Evolutionary conservation across 202 grass and related monocot genomes (phyloP), one percentile per base, ranked within the genome.

Genomic region (Musa balbisiana): DNA sequence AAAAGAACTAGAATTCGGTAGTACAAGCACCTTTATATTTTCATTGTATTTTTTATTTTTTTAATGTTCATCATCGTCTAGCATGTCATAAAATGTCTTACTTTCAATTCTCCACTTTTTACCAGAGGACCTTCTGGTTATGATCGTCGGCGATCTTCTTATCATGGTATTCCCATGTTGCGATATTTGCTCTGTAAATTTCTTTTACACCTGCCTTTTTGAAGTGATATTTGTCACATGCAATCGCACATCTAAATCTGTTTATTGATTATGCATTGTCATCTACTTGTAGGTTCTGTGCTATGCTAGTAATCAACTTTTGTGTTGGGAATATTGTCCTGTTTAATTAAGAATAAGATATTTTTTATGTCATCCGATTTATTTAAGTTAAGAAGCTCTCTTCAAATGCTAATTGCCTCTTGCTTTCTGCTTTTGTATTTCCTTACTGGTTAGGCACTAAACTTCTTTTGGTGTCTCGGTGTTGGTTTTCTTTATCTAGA

Each of bases 1-100:
- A 81, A 1, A 73, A 92, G 94, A 84, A 16, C 81, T 77, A 86
- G 82, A 83, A 71, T 75, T 62, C 88, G 93, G 93, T 96, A 70
- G 16, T 58, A 3, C 62, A 24, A 8, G 13, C 15, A 21, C 55
- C 17, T 2, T 78, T 55, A 52, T 29, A 19, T 51, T 60, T 50
- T 63, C 10, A 64, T 8, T 59, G 43, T 29, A 10, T 52, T 49
- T 58, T 11, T 72, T 62, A 3, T 53, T 52, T 22, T 63, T 80
- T 60, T 69, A 17, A n/a, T n/a, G 43, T 29, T 29, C 4, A 27
- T 52, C 3, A 27, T 53, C 11, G 0, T 52, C 5, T 53, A 52
- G 2, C 19, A 70, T 70, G 43, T 17, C 13, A 33, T 22, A 50
- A 13, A 19, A n/a, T 78, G 10, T 68, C 19, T 72, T 73, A 64